Evolutionary conservation across 805 yeast species (phyloP).

Genomic region (Saccharomycopsis schoenii): DNA sequence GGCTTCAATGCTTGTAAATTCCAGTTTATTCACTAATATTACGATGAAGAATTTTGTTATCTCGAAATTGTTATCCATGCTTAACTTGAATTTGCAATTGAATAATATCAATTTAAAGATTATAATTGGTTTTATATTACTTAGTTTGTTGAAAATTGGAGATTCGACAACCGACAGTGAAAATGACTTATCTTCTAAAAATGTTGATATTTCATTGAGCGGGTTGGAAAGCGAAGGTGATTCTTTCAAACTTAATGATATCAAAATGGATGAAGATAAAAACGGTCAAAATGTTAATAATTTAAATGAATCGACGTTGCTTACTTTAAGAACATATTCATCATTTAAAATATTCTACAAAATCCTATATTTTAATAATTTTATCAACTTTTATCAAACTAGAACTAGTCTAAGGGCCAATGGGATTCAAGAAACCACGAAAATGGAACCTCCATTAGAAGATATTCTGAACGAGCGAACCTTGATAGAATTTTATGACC

Average conservation of each 20-base stretch:
- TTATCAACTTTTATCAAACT: slow-evolving; percentile 2
- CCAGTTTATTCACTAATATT: slow-evolving; percentile 6
- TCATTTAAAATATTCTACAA: slow-evolving; percentile 18
- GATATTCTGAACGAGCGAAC: background rate
- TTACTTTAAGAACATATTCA: slow-evolving; percentile 8
- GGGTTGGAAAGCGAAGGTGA: background rate
- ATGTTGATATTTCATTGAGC: background rate
- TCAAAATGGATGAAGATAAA: slow-evolving; percentile 13
- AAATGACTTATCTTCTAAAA: background rate
- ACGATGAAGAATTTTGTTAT: slow-evolving; percentile 10
- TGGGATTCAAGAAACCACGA: background rate
- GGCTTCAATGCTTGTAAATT: slow-evolving; percentile 6
- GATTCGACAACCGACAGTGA: background rate
- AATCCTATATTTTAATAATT: slow-evolving; percentile 17
- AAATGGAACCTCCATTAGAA: background rate
- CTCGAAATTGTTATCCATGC: slow-evolving; percentile 14
- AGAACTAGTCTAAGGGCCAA: background rate
- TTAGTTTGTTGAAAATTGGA: slow-evolving; percentile 6
- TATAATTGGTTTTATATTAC: slow-evolving; percentile 16
- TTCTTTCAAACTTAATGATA: slow-evolving; percentile 5
- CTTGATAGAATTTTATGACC: background rate
- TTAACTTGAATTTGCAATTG: slow-evolving; percentile 15
- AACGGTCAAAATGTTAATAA: slow-evolving; percentile 14
- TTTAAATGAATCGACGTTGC: slow-evolving; percentile 9
- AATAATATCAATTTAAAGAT: slow-evolving; percentile 16